phyloP scores from a whole-genome alignment of 495 filamentous ascomycete species.

The Terfezia boudieri region DNA sequence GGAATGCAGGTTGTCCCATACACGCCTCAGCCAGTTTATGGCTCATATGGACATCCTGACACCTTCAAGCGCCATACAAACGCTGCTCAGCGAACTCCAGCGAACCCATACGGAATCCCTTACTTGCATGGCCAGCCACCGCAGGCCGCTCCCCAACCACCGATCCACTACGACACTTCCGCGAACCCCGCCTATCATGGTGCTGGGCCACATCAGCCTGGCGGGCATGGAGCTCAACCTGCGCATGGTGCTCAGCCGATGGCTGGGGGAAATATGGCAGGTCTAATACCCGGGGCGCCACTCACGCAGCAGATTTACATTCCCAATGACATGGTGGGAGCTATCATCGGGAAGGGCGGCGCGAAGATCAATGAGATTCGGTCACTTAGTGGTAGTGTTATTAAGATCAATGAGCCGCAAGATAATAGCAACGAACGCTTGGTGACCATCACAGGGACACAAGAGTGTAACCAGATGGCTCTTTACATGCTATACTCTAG shows the following conservation, averaged over 20 bases:
- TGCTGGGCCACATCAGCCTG: conserved; percentile 58
- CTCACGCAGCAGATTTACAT: conserved; percentile 97
- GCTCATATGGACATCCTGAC: conserved; percentile 79
- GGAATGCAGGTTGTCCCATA: conserved; percentile 97
- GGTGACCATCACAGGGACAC: conserved; percentile 91
- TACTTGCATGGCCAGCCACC: conserved; percentile 47
- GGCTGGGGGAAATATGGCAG: conserved; percentile 35
- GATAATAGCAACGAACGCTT: conserved; percentile 96
- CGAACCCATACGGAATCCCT: conserved; percentile 42
- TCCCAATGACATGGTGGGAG: conserved; percentile 98
- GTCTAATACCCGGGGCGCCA: conserved; percentile 59
- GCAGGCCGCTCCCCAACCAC: conserved; percentile 36
- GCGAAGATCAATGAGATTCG: conserved; percentile 99
- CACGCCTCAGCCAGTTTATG: conserved; percentile 72
- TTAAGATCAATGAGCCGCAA: conserved; percentile 98
- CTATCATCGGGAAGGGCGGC: conserved; percentile 95
- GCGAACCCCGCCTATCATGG: conserved; percentile 36
- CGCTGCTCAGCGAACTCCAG: conserved; percentile 37
- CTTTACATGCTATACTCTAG: conserved; percentile 95
- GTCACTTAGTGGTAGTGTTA: conserved; percentile 87
- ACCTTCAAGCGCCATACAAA: conserved; percentile 56
- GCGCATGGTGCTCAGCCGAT: conserved; percentile 23
- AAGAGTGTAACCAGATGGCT: conserved; percentile 97
- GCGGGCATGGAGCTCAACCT: conserved; percentile 34
- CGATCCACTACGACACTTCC: conserved; percentile 54